These are phyloP conservation scores for Amanita jacksonii DNA, from an alignment of 768 basidiomycete genomes.

Conservation along the genomic window DNA sequence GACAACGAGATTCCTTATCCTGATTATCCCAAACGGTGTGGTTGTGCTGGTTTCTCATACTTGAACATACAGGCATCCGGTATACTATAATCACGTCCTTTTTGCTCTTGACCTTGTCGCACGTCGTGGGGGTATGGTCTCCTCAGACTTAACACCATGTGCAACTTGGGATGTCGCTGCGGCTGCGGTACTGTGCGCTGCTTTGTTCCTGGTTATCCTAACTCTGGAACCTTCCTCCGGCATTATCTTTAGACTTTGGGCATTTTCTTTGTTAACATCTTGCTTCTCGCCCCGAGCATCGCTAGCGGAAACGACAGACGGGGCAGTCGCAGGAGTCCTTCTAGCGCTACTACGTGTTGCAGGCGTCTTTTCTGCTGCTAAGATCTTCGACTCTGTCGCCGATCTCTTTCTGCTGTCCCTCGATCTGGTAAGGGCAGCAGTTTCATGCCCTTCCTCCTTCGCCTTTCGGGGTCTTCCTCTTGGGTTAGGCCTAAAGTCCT, in stretches of 20 bases:
- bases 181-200: neutral
- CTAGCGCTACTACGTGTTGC: constrained; percentile 2
- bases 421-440: neutral
- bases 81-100: too few species aligned
- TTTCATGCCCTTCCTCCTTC: constrained; percentile 3
- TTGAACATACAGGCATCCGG: too few species aligned
- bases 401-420: constrained; percentile 2
- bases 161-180: neutral
- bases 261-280: constrained; percentile 1
- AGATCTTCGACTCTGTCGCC: neutral
- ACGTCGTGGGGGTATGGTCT: neutral
- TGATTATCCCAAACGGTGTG: too few species aligned
- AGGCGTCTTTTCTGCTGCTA: neutral
- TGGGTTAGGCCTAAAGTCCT: neutral
- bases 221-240: constrained; percentile 3
- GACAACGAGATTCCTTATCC: too few species aligned
- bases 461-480: constrained; percentile 2
- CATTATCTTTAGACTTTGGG: neutral
- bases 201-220: constrained; percentile 1
- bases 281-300: neutral
- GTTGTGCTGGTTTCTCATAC: too few species aligned
- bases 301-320: neutral
- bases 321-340: constrained; percentile 5
- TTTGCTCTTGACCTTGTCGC: constrained; percentile 5
- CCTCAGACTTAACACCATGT: constrained; percentile 1